Base-by-base conservation (phyloP, 1,284 basidiomycete species). In the Ceratobasidium sp. region DNA sequence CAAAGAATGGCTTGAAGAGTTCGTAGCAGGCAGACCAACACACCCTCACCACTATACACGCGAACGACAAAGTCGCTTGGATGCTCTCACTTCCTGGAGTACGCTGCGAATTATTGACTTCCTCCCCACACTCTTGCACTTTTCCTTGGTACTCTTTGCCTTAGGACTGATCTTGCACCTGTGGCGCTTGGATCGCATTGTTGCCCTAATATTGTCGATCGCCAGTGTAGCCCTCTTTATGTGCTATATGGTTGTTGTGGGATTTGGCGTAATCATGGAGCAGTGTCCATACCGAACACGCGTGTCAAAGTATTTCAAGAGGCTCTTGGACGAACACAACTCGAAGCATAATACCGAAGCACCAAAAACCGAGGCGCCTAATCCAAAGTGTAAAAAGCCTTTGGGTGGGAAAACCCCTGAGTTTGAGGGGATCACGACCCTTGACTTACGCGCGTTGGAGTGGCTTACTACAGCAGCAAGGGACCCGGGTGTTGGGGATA, bases 1-100 rank as follows among this genome's bases (percentile, higher is more conserved):
- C 3, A 67, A 67, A 31, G 64, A 67, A 49, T 67, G 64, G 64
- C 31, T 67, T 25, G 25, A 15, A 15, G 27, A 31, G 22, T 67
- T 52, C 49, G 20, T 29, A 3, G 22, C 47, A 8, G n/a, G 20
- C 6, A 17, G 35, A 15, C 7, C 64, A 17, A 29, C 10, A 5
- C 31, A n/a, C 29, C 32, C 49, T 10, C 50, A 40, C 12, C 5
- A 53, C 15, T 53, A 34, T 29, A 40, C 50, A 2, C 35, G 17
- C n/a, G 20, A 34, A 17, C 43, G 70, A 3, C 55, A 60, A 55
- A 25, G 34, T 29, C 69, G 65, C 10, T 55, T 62, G n/a, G 29
- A 20, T 4, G 54, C 56, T 6, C 13, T 69, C 8, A n/a, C 50
- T 45, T 40, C 27, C 15, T 71, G 70, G 70, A 31, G 56, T 27